Percentiles rank a stretch among this genome's conserved stretches.
These are phyloP conservation scores for Kodamaea sp. DNA, from an alignment of 1,139 yeast species.

Conservation along the genomic window DNA sequence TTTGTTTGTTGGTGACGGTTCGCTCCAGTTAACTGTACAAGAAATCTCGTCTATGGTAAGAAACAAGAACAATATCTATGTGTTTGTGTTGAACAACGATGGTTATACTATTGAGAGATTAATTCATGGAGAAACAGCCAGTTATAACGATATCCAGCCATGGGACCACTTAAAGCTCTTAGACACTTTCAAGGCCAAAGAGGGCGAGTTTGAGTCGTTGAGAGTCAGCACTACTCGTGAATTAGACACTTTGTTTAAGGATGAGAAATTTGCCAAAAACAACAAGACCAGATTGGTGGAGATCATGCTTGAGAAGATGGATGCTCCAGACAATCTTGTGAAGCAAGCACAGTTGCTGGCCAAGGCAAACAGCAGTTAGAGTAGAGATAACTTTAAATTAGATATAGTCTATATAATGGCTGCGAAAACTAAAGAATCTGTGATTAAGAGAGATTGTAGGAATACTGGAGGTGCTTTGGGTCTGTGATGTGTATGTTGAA, in stretches of 20 bases:
- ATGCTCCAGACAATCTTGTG: slow-evolving; percentile 57
- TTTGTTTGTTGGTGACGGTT: slow-evolving; percentile 85
- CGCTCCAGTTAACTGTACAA: slow-evolving; percentile 82
- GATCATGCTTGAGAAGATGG: slow-evolving; percentile 74
- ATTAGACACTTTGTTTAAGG: slow-evolving; percentile 56
- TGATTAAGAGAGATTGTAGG: too few relatives aligned
- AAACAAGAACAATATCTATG: slow-evolving; percentile 75
- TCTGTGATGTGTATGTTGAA: too few relatives aligned
- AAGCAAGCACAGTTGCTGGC: slow-evolving; percentile 81
- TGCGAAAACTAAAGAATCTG: too few relatives aligned
- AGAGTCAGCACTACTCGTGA: slow-evolving; percentile 65
- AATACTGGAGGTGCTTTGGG: too few relatives aligned
- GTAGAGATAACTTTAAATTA: too few relatives aligned
- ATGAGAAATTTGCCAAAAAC: slow-evolving; percentile 55
- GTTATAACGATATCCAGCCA: slow-evolving; percentile 75
- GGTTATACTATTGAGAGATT: slow-evolving; percentile 88
- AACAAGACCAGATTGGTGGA: slow-evolving; percentile 73
- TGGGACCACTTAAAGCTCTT: slow-evolving; percentile 74
- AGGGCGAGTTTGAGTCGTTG: slow-evolving; percentile 45
- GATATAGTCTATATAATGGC: too few relatives aligned
- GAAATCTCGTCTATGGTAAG: slow-evolving; percentile 81
- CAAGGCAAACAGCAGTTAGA: slow-evolving; percentile 47
- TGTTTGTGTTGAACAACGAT: slow-evolving; percentile 78
- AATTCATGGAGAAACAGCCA: slow-evolving; percentile 76
- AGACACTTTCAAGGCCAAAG: slow-evolving; percentile 69